Evolutionary conservation across 257 asterid species (phyloP), one percentile per base, ranked within the genome.

Genomic region (Primulina eburnea): DNA sequence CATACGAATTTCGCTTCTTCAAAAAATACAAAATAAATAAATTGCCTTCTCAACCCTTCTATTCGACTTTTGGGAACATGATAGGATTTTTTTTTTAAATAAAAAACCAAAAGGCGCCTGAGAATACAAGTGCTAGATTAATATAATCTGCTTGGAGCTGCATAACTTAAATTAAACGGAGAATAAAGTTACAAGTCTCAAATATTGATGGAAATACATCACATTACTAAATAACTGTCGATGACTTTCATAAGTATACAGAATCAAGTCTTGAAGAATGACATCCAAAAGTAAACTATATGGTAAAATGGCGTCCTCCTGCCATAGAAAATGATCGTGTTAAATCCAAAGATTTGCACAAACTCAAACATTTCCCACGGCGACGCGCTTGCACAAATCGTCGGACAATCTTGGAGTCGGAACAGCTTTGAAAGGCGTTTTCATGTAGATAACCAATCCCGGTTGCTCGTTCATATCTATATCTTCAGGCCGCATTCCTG

Each of bases 401-500:
- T 57, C 77, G 0, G 96, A 78, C 73, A 89, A 76, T 55, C 98
- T 76, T 0, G 98, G 89, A 2, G 83, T 83, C 0, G 92, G 79
- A 20, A 88, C 85, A 5, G 85, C 96, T 64, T 80, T 64, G 34
- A 92, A 64, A 0, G 96, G 92, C 9, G 81, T 83, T 26, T 73
- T 71, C 97, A 92, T 89, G 77, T 92, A 92, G 1, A 93, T 88
- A 4, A 92, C 96, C 0, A 73, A 66, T 16, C 98, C 98, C 0
- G 98, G 96, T 53, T 82, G 92, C 84, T 87, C 98, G 69, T 84
- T 82, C 95, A 89, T 79, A 68, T 89, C 95, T 50, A 92, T 80
- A 34, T 89, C 96, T 52, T 86, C 86, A 0, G 89, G 82, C 77
- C 57, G 74, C 53, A 77, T 70, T 2, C 93, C 92, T 0, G 65